Percentiles rank a stretch among this genome's conserved stretches.
Evolutionary conservation across 164 flowering plant species (phyloP).

Genomic region (Paratinospora sagittata): DNA sequence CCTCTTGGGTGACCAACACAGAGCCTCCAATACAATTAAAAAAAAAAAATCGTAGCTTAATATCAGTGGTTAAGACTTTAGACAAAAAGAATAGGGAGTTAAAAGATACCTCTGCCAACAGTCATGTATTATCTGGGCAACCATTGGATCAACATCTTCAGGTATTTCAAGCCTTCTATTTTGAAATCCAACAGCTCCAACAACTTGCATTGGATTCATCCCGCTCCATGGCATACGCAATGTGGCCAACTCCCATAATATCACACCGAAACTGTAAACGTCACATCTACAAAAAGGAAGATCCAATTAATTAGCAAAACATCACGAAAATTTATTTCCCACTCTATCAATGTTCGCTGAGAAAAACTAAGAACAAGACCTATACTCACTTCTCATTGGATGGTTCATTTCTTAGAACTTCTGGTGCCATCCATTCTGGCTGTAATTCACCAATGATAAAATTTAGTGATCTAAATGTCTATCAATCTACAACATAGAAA

Average conservation of each 20-base stretch:
- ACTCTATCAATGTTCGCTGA: background rate
- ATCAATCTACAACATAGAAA: background rate
- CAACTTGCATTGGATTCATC: constrained; percentile 97
- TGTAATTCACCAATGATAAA: constrained; percentile 34
- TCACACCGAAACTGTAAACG: constrained; percentile 93
- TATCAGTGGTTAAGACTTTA: background rate
- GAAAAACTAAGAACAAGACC: background rate
- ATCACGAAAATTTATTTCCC: background rate
- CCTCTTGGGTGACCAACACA: too few species aligned
- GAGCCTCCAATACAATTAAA: too few species aligned
- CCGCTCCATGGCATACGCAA: constrained; percentile 81
- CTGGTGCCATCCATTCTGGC: constrained; percentile 99
- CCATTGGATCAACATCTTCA: constrained; percentile 59
- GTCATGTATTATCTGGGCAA: constrained; percentile 71
- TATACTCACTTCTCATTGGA: constrained; percentile 92
- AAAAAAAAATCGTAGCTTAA: background rate
- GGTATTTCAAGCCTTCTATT: constrained; percentile 87
- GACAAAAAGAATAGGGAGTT: background rate
- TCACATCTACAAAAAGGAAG: constrained; percentile 60
- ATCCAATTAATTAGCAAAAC: constrained; percentile 2
- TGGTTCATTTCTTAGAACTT: constrained; percentile 88
- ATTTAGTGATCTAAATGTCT: background rate
- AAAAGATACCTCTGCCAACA: constrained; percentile 76
- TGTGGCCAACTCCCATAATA: constrained; percentile 89
- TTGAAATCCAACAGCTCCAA: constrained; percentile 98